Percentiles rank a stretch among this genome's conserved stretches.
Evolutionary conservation across 1,139 yeast genomes (phyloP).

Genomic region (Candida neerlandica): DNA sequence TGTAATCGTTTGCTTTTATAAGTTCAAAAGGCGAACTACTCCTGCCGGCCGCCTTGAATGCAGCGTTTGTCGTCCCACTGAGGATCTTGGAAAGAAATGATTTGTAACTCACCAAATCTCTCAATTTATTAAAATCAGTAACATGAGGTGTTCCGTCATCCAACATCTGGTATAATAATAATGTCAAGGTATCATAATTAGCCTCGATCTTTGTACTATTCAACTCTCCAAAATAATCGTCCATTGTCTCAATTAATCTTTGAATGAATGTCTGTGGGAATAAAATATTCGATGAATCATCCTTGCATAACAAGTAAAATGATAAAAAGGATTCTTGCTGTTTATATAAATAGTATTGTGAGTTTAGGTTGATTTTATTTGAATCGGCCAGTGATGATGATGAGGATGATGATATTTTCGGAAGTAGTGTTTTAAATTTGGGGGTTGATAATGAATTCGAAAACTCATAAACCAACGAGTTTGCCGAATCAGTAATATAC

Average conservation of each 20-base stretch:
- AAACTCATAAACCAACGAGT: slow-evolving; percentile 59
- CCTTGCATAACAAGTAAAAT: slow-evolving; percentile 15
- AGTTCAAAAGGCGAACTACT: slow-evolving; percentile 4
- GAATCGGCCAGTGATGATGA: not conserved
- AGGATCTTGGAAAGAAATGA: slow-evolving; percentile 42
- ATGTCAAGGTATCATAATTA: slow-evolving; percentile 64
- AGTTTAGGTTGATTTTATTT: slow-evolving; percentile 13
- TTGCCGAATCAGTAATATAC: slow-evolving; percentile 61
- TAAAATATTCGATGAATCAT: slow-evolving; percentile 40
- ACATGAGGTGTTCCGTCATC: slow-evolving; percentile 76
- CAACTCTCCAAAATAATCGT: slow-evolving; percentile 62
- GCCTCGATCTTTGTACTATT: slow-evolving; percentile 62
- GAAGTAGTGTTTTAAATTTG: slow-evolving; percentile 43
- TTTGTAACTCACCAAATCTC: slow-evolving; percentile 69
- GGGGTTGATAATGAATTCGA: slow-evolving; percentile 56
- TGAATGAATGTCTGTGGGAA: slow-evolving; percentile 59
- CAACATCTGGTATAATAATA: slow-evolving; percentile 57
- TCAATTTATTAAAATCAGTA: slow-evolving; percentile 71
- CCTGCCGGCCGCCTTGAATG: slow-evolving; percentile 24
- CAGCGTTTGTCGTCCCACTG: slow-evolving; percentile 35
- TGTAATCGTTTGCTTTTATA: slow-evolving; percentile 1
- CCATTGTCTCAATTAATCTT: slow-evolving; percentile 52
- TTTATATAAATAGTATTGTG: slow-evolving; percentile 11
- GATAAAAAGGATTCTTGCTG: slow-evolving; percentile 9
- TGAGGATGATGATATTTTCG: slow-evolving; percentile 11